A percentile compares a stretch with the other conserved stretches of the same genome.
phyloP scores from a whole-genome alignment of 331 rosid species.

The Stylosanthes scabra region DNA sequence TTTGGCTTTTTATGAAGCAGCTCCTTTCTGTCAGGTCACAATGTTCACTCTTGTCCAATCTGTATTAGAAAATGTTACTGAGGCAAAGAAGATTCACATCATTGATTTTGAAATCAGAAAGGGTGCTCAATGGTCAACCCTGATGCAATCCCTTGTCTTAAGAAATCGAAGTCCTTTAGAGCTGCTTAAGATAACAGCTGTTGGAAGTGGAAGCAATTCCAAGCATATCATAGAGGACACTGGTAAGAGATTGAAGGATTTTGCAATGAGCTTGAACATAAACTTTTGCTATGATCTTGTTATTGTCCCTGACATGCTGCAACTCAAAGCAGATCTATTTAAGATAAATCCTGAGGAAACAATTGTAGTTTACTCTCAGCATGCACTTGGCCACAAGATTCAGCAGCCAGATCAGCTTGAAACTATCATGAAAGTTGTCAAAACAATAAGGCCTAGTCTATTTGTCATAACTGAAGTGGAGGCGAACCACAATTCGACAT shows the following conservation, averaged over 20 bases:
- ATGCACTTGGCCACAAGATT: slow-evolving; percentile 47
- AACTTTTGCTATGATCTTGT: slow-evolving; percentile 54
- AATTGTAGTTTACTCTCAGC: slow-evolving; percentile 45
- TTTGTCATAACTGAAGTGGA: slow-evolving; percentile 62
- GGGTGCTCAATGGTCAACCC: slow-evolving; percentile 65
- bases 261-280: slow-evolving; percentile 55
- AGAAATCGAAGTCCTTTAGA: slow-evolving; percentile 50
- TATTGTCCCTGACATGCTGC: slow-evolving; percentile 50
- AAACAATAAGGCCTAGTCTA: slow-evolving; percentile 47
- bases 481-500: slow-evolving; percentile 65
- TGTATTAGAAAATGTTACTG: slow-evolving; percentile 54
- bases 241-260: slow-evolving; percentile 54
- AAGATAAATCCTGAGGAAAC: slow-evolving; percentile 53
- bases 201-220: slow-evolving; percentile 51
- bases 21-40: slow-evolving; percentile 55
- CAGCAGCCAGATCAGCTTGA: slow-evolving; percentile 55
- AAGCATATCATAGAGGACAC: slow-evolving; percentile 44
- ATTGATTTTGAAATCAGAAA: slow-evolving; percentile 62
- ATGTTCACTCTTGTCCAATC: slow-evolving; percentile 65
- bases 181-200: slow-evolving; percentile 63
- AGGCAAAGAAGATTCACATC: slow-evolving; percentile 65
- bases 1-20: slow-evolving; percentile 37
- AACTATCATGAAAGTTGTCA: slow-evolving; percentile 54
- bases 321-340: slow-evolving; percentile 53
- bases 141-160: slow-evolving; percentile 65